Evolutionary conservation across 108 stramenopile species (phyloP), one percentile per base, ranked within the genome.

Genomic region (Nitzschia sp.): DNA sequence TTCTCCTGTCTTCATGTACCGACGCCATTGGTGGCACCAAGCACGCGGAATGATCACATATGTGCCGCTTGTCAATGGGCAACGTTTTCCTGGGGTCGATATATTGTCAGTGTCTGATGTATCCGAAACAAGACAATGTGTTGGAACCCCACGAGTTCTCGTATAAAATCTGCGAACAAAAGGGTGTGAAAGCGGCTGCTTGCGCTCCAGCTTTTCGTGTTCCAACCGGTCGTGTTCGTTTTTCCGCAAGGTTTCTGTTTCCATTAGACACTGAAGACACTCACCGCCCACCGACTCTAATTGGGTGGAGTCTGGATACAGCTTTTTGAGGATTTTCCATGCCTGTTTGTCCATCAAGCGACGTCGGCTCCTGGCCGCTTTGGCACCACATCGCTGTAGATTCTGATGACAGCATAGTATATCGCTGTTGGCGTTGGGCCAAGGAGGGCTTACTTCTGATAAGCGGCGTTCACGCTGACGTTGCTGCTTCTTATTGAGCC

Each of bases 1-100:
- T 46, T 89, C 89, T n/a, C 92, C 92, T 15, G 85, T 89, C 65
- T 91, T 93, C 46, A 93, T 84, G 62, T 91, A 93, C 28, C 78
- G 85, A 13, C 92, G 82, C 86, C 89, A 93, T 53, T 75, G 71
- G 55, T 90, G 84, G 45, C 87, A 89, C 92, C 92, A 93, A 3
- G 84, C 71, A 22, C 86, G 71, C 6, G 92, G 92, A 9, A 93
- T 32, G 1, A 86, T 84, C 45, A 80, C 79, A 59, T 93, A 93
- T 8, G 75, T 78, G 4, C 87, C 92, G 48, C 78, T 68, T 21
- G 61, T 50, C 57, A 93, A 68, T 6, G 92, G 92, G 60, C 92
- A 89, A 2, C 53, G 27, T 5, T 28, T 41, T 17, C 19, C 21
- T 56, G 30, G 8, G 9, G 55, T 5, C 6, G 35, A 16, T 6